Conservation (phyloP, 495 filamentous ascomycete species). For the Daldinia loculata region DNA sequence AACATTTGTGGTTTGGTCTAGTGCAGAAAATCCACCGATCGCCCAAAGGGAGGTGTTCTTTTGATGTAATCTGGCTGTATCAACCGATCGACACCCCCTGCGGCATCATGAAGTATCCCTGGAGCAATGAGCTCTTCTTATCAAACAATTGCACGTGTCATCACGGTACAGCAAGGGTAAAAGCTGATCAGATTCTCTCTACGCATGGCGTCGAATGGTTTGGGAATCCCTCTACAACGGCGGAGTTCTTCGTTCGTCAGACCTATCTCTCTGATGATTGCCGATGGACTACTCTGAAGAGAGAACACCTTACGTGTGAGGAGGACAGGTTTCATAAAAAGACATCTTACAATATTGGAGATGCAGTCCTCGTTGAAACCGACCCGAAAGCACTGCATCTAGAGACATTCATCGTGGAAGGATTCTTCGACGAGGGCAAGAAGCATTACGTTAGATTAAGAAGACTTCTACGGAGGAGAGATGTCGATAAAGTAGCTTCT, state of each 20-base stretch:
- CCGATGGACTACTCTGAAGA: constrained; percentile 60
- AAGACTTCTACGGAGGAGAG: constrained; percentile 54
- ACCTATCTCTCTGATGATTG: constrained; percentile 64
- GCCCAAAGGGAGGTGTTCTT: constrained; percentile 46
- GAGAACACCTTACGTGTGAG: constrained; percentile 55
- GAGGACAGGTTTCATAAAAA: constrained; percentile 31
- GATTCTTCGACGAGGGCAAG: constrained; percentile 48
- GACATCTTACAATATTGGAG: constrained; percentile 54
- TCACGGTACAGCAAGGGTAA: constrained; percentile 51
- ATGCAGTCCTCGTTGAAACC: constrained; percentile 62
- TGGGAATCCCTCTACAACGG: constrained; percentile 50
- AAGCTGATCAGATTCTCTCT: constrained; percentile 59
- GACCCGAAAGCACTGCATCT: constrained; percentile 42
- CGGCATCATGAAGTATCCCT: constrained; percentile 69
- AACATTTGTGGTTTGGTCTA: constrained; percentile 69
- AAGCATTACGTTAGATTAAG: constrained; percentile 52
- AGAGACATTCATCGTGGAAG: constrained; percentile 65
- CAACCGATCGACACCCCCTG: constrained; percentile 72
- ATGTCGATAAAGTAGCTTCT: constrained; percentile 48
- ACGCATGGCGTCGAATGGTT: constrained; percentile 66
- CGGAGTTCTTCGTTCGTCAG: constrained; percentile 72
- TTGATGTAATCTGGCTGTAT: constrained; percentile 79
- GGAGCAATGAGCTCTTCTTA: constrained; percentile 75
- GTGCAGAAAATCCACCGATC: constrained; percentile 63
- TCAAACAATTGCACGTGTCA: constrained; percentile 79